Evolutionary conservation across 2,329 filamentous ascomycete genomes (phyloP), one percentile per base, ranked within the genome.

Genomic region (Colletotrichum plurivorum): DNA sequence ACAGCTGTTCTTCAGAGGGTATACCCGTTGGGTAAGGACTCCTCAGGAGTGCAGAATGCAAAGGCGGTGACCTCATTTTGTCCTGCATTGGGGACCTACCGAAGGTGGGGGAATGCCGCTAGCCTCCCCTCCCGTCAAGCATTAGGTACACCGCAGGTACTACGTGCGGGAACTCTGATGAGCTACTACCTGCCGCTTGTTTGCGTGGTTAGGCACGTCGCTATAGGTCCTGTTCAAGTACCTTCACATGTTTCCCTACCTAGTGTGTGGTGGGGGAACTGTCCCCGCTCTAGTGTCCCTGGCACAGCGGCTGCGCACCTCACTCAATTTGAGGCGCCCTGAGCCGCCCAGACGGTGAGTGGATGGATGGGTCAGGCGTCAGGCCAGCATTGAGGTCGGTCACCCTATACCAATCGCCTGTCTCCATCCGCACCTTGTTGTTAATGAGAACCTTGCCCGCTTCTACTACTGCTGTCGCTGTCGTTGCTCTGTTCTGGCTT

Each of bases 61-160:
- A 56, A 66, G 62, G 62, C 67, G 55, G 66, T 66, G 51, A 69
- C 66, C 67, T 61, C 62, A 69, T 69, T 69, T 51, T 36, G 63
- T 52, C 22, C 54, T 41, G 36, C n/a, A 22, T 56, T 51, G 55
- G 56, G 61, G 62, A 51, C 41, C 16, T 16, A 51, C 43, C n/a
- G 18, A 56, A 61, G 52, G 63, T 61, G 67, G 67, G 67, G 67
- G 51, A 67, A 69, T 39, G 56, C 67, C 66, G 66, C 65, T 64
- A 49, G 46, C 46, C 46, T 46, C 45, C 31, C 46, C 46, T 46
- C 45, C 31, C 31, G 31, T 36, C 31, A 12, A 36, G 31, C 31
- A 36, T 36, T 10, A 36, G 31, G 31, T 36, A 36, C 31, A 9
- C 31, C 10, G 31, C 31, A 36, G 31, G 31, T 36, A 36, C 31